Percentiles rank a stretch among this genome's conserved stretches.
phyloP scores from a whole-genome alignment of 2,329 filamentous ascomycete genomes.

The Pseudocercospora vitis region DNA sequence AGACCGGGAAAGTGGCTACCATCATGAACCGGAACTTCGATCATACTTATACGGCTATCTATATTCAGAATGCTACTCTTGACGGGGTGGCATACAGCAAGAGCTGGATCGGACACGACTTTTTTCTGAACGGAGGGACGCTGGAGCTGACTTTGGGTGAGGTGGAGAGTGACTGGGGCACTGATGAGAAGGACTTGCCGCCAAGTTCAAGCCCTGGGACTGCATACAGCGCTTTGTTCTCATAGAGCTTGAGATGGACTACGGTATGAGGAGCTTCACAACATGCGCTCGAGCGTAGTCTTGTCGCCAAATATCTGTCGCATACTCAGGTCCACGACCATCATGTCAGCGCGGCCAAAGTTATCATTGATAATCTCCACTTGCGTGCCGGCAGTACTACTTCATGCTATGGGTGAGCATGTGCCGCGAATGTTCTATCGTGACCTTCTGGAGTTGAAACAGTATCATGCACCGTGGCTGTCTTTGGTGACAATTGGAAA shows the following conservation, averaged over 20 bases:
- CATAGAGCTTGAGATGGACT: neutral
- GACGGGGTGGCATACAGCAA: constrained; percentile 24
- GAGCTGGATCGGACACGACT: constrained; percentile 31
- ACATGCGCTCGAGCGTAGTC: neutral
- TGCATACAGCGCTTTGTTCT: neutral
- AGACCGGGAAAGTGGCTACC: constrained; percentile 25
- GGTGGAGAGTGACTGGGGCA: constrained; percentile 28
- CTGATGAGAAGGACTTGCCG: constrained; percentile 35
- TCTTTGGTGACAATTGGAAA: too few species aligned
- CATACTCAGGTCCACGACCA: too few species aligned
- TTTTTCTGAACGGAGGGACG: constrained; percentile 25
- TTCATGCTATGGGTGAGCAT: too few species aligned
- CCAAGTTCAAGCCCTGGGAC: constrained; percentile 16
- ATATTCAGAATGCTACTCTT: constrained; percentile 29
- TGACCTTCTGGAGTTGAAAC: too few species aligned
- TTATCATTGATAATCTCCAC: too few species aligned
- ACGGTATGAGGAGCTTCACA: neutral
- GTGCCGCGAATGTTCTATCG: too few species aligned
- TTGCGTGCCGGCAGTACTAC: too few species aligned
- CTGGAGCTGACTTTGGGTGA: constrained; percentile 26
- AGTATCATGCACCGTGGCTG: too few species aligned
- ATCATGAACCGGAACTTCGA: constrained; percentile 38
- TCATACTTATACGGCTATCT: constrained; percentile 33
- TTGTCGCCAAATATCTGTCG: too few species aligned
- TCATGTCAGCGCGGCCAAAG: too few species aligned